Base-by-base conservation (phyloP, 1,139 yeast species). In the Saccharomyces hybrid region DNA sequence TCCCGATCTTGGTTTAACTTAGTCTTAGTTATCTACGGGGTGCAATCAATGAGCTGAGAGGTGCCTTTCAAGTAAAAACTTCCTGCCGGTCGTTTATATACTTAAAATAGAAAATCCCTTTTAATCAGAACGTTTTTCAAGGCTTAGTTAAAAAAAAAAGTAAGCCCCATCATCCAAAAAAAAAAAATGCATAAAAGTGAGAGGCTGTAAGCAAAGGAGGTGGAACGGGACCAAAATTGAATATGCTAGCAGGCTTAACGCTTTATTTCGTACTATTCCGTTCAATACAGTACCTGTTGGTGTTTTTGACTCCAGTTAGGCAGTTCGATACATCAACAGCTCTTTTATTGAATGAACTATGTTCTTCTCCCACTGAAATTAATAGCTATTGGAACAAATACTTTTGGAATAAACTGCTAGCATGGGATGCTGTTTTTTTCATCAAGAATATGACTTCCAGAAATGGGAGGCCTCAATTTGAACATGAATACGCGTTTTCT, bases 401-500 rank as follows among this genome's bases (percentile, higher is more conserved):
- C 29, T 56, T 75, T 1, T 70, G 78, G 48, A 74, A 80, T 49
- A 81, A 82, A 56, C 73, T 88, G 6, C 73, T 87, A 32, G 78
- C 84, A 5, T 91, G 98, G 98, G 99, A 93, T 68, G 78, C 85
- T 2, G 95, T 90, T 0, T 89, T 85, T 69, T 90, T 87, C 65
- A 70, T 80, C 27, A 81, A 83, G 51, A 58, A 58, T 3, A 59
- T 61, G 54, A 66, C 83, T 49, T 81, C 86, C 42, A 67, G 71
- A 19, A 71, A 79, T 28, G 82, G 78, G 0, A 67, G 73, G 2
- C 72, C 78, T 29, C 68, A 70, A 41, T 90, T 77, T 69, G 98
- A 93, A 68, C 97, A 93, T 68, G 95, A 89, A 71, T 87, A 82
- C 78, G 97, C 95, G 7, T 93, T 89, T 68, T 84, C 96, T 46